Percentiles rank a stretch among this genome's conserved stretches.
Conservation (phyloP, 1,139 yeast genomes). For the Pichia terricola region DNA sequence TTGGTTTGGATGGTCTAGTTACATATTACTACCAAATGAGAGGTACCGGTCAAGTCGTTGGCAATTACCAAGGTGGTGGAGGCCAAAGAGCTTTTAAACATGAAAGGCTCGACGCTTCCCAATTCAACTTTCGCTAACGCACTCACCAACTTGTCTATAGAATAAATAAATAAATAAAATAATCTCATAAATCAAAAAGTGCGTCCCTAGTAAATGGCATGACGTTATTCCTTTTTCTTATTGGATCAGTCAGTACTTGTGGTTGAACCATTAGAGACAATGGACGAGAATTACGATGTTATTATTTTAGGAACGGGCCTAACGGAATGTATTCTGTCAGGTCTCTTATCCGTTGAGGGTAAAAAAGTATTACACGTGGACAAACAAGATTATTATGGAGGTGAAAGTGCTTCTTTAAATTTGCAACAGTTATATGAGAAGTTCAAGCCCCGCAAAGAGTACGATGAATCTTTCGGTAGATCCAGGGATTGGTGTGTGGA, state of each 20-base stretch:
- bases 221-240: too few species aligned
- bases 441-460: conserved; percentile 66
- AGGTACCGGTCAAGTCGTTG: conserved; percentile 88
- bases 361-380: conserved; percentile 95
- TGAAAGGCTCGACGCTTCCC: conserved; percentile 33
- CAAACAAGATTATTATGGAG: conserved; percentile 95
- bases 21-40: conserved; percentile 89
- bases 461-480: conserved; percentile 64
- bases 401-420: conserved; percentile 46
- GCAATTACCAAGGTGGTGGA: conserved; percentile 89
- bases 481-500: conserved; percentile 98
- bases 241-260: too few species aligned
- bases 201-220: background rate
- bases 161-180: too few species aligned
- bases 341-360: conserved; percentile 89
- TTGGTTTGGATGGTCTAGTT: conserved; percentile 92
- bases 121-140: conserved; percentile 21
- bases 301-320: conserved; percentile 82
- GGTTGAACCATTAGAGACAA: conserved; percentile 18
- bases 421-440: conserved; percentile 50
- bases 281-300: conserved; percentile 96
- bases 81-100: conserved; percentile 77
- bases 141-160: conserved; percentile 5
- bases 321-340: conserved; percentile 93
- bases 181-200: background rate